Percentiles rank a stretch among this genome's conserved stretches.
Evolutionary conservation across 768 basidiomycete genomes (phyloP).

Genomic region (Amanita subjunquillea): DNA sequence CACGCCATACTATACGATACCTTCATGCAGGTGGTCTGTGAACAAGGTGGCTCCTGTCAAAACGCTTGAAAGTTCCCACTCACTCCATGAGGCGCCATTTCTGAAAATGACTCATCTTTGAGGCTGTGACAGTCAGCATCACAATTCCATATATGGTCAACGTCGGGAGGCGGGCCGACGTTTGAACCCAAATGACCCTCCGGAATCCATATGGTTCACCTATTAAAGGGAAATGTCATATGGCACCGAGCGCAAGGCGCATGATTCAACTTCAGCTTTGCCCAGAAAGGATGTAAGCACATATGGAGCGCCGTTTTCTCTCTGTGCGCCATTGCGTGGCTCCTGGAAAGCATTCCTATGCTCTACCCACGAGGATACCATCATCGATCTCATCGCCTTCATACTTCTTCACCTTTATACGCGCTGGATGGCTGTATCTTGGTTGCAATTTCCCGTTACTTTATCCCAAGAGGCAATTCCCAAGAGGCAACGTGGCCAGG

Average conservation of each 20-base stretch:
- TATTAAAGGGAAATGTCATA: background rate
- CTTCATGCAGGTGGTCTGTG: background rate
- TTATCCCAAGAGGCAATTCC: no score
- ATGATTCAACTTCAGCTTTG: background rate
- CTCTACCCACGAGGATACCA: no score
- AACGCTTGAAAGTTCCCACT: background rate
- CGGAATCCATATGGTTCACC: background rate
- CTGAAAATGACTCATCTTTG: background rate
- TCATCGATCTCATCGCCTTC: no score
- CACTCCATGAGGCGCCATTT: background rate
- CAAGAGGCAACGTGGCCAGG: no score
- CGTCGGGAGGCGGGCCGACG: background rate
- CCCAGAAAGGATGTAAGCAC: no score
- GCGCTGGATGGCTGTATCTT: no score
- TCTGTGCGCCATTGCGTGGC: no score
- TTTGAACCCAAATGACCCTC: background rate
- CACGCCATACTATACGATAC: constrained; percentile 1
- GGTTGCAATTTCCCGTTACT: no score
- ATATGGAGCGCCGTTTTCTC: no score
- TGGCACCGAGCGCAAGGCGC: background rate
- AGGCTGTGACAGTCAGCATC: background rate
- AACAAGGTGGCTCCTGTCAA: constrained; percentile 1
- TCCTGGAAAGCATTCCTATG: no score
- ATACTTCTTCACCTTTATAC: no score
- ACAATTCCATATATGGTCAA: background rate